These are phyloP conservation scores for Alopecurus myosuroides DNA, from an alignment of 176 grass and related monocot genomes.

Conservation along the genomic window DNA sequence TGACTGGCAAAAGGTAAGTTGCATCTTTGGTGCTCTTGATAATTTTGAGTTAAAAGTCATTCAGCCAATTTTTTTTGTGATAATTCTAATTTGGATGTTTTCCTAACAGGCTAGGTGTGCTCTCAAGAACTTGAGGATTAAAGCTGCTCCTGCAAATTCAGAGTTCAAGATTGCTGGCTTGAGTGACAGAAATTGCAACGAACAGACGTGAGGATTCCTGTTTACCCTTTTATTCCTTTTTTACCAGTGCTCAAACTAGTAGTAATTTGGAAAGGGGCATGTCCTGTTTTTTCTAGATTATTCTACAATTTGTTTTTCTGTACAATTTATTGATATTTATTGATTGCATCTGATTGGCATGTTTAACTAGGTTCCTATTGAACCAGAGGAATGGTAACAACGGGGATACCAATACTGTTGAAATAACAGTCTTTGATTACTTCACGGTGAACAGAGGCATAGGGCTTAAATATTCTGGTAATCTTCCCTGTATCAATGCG, in stretches of 20 bases:
- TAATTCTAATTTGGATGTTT: slow-evolving; percentile 9
- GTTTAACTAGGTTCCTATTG: slow-evolving; percentile 41
- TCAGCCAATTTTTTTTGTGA: background rate
- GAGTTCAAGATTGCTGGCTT: slow-evolving; percentile 87
- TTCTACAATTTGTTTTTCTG: background rate
- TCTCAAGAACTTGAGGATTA: slow-evolving; percentile 69
- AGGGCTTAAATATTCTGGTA: slow-evolving; percentile 51
- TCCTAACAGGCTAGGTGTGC: slow-evolving; percentile 48
- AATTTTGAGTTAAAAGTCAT: background rate
- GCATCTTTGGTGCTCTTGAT: background rate
- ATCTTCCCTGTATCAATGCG: slow-evolving; percentile 68
- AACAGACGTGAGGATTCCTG: slow-evolving; percentile 44
- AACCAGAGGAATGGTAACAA: slow-evolving; percentile 34
- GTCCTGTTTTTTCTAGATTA: background rate
- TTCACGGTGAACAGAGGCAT: slow-evolving; percentile 44
- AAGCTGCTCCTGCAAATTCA: slow-evolving; percentile 43
- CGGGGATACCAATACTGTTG: slow-evolving; percentile 31
- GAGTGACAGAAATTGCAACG: slow-evolving; percentile 60
- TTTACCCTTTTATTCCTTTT: background rate
- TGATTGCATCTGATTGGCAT: slow-evolving; percentile 8
- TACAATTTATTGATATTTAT: background rate
- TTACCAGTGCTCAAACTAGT: background rate
- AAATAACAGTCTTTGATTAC: slow-evolving; percentile 72
- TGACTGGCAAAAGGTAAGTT: slow-evolving; percentile 69
- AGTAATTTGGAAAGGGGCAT: background rate